Evolutionary conservation across 2,329 filamentous ascomycete genomes (phyloP).

Genomic region (Trichophaea hybrida): DNA sequence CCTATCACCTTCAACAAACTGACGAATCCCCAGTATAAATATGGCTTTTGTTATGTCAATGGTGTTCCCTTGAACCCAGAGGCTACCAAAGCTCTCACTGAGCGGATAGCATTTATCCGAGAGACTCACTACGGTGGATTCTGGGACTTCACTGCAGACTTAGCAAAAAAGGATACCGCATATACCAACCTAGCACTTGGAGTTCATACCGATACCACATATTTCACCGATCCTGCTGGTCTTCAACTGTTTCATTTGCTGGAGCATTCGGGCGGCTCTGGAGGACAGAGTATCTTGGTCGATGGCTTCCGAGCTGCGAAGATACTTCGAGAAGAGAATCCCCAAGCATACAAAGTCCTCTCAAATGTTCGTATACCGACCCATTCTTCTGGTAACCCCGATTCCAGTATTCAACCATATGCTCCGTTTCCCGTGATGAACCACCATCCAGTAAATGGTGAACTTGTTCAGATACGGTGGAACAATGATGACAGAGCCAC

Average conservation of each 20-base stretch:
- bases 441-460: slow-evolving; percentile 35
- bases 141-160: slow-evolving; percentile 79
- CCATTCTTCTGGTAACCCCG: slow-evolving; percentile 78
- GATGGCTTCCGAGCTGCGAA: slow-evolving; percentile 68
- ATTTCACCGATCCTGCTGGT: slow-evolving; percentile 83
- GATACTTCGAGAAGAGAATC: slow-evolving; percentile 42
- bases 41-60: slow-evolving; percentile 66
- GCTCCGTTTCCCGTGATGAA: slow-evolving; percentile 58
- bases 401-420: slow-evolving; percentile 63
- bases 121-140: slow-evolving; percentile 76
- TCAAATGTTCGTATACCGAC: slow-evolving; percentile 47
- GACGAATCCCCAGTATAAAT: slow-evolving; percentile 40
- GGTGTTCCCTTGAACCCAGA: slow-evolving; percentile 53
- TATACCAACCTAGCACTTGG: slow-evolving; percentile 75
- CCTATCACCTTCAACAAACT: not conserved
- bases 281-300: slow-evolving; percentile 67
- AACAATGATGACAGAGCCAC: slow-evolving; percentile 80
- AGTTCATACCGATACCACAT: slow-evolving; percentile 87
- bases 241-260: slow-evolving; percentile 88
- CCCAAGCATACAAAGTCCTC: slow-evolving; percentile 44
- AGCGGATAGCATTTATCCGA: slow-evolving; percentile 73
- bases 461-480: slow-evolving; percentile 62
- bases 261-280: slow-evolving; percentile 55
- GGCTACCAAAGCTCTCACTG: slow-evolving; percentile 58
- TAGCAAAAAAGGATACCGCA: slow-evolving; percentile 75